Percentiles rank a stretch among this genome's conserved stretches.
Conservation (phyloP, 371 early-diverging fungal genomes). For the Apophysomyces ossiformis region DNA sequence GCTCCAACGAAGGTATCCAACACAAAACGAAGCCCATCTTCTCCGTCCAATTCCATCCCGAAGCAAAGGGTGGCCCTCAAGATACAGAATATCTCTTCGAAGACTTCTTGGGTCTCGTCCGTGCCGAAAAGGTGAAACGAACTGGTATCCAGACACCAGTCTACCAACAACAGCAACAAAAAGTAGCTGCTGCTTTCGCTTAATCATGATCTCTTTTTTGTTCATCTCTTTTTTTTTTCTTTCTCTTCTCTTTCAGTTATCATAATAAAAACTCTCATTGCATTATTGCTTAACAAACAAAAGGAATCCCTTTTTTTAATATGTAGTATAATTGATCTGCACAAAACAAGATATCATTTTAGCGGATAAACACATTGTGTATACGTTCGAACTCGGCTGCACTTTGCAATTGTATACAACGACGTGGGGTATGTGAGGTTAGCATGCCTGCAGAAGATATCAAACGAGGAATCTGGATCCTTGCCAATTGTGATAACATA, state of each 20-base stretch:
- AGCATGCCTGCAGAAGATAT: constrained; percentile 1
- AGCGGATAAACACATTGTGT: constrained; percentile 42
- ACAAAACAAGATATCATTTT: constrained; percentile 16
- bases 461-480: constrained; percentile 26
- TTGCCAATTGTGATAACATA: constrained; percentile 19
- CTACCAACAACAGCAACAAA: constrained; percentile 2
- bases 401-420: constrained; percentile 34
- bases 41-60: constrained; percentile 97
- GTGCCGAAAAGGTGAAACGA: constrained; percentile 17
- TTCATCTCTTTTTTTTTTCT: background rate
- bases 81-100: constrained; percentile 91
- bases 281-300: constrained; percentile 1
- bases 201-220: background rate
- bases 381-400: constrained; percentile 42
- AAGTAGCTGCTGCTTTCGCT: background rate
- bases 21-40: constrained; percentile 74
- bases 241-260: background rate
- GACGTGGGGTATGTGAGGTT: constrained; percentile 13
- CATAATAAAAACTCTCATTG: too few relatives aligned
- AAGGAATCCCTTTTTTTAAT: constrained; percentile 5
- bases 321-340: background rate
- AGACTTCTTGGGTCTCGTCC: constrained; percentile 53
- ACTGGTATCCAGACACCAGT: background rate
- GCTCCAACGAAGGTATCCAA: constrained; percentile 92
- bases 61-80: constrained; percentile 93